Evolutionary conservation across 2,329 filamentous ascomycete species (phyloP).

Genomic region (Talaromyces sp.): DNA sequence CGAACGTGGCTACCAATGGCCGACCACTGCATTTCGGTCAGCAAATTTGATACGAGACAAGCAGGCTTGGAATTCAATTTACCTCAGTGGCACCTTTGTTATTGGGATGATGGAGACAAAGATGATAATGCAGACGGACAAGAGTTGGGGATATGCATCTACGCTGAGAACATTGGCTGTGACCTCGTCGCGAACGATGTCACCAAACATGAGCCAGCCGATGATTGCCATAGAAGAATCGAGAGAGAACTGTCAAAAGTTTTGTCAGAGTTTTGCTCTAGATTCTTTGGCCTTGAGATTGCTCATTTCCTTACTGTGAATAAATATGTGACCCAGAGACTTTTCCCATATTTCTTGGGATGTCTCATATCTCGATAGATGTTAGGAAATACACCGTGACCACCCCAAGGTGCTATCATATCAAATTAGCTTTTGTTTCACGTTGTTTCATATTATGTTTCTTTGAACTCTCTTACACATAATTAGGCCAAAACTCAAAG

Average conservation of each 20-base stretch:
- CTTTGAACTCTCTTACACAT: slow-evolving; percentile 62
- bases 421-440: slow-evolving; percentile 3
- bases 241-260: slow-evolving; percentile 65
- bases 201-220: slow-evolving; percentile 93
- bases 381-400: slow-evolving; percentile 79
- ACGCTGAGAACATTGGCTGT: slow-evolving; percentile 84
- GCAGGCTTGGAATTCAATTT: slow-evolving; percentile 24
- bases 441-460: not conserved
- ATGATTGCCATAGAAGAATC: slow-evolving; percentile 80
- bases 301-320: slow-evolving; percentile 69
- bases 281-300: not conserved
- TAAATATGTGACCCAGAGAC: slow-evolving; percentile 77
- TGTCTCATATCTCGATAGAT: slow-evolving; percentile 78
- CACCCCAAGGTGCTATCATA: slow-evolving; percentile 65
- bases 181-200: slow-evolving; percentile 82
- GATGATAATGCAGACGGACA: slow-evolving; percentile 79
- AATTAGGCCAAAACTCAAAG: slow-evolving; percentile 84
- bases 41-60: not conserved
- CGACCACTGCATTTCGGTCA: slow-evolving; percentile 59
- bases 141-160: slow-evolving; percentile 69
- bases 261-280: slow-evolving; percentile 11
- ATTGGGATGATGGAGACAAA: slow-evolving; percentile 92
- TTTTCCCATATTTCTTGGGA: slow-evolving; percentile 76
- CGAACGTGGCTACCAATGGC: slow-evolving; percentile 82
- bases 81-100: slow-evolving; percentile 90